These are phyloP conservation scores for Linanthus parryae DNA, from an alignment of 148 eudicot species.

Conservation along the genomic window DNA sequence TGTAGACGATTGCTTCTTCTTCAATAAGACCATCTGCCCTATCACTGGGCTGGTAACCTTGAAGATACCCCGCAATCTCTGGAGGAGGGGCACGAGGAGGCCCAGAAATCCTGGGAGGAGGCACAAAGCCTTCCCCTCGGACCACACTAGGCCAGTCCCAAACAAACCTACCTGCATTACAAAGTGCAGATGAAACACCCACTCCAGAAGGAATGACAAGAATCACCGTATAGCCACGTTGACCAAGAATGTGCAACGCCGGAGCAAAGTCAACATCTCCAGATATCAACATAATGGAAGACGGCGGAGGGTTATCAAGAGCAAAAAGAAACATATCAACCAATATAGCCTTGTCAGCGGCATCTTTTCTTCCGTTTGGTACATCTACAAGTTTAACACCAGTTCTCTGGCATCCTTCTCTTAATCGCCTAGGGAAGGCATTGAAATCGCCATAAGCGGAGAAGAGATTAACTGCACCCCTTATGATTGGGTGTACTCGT, in stretches of 20 bases:
- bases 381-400: conserved; percentile 94
- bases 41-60: conserved; percentile 41
- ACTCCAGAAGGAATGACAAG: conserved; percentile 82
- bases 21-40: conserved; percentile 46
- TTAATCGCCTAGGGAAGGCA: conserved; percentile 78
- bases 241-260: conserved; percentile 92
- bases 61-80: conserved; percentile 37
- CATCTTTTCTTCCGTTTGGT: conserved; percentile 95
- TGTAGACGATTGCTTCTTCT: conserved; percentile 80
- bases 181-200: conserved; percentile 82
- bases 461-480: conserved; percentile 74
- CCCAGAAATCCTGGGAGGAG: conserved; percentile 27
- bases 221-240: conserved; percentile 86
- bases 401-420: conserved; percentile 97
- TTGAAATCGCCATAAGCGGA: conserved; percentile 97
- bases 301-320: conserved; percentile 89
- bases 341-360: conserved; percentile 98
- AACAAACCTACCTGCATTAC: conserved; percentile 89
- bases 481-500: conserved; percentile 73
- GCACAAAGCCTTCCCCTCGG: conserved; percentile 91
- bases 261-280: conserved; percentile 99
- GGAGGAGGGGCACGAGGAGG: conserved; percentile 29
- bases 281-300: conserved; percentile 87
- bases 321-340: conserved; percentile 98
- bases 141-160: conserved; percentile 99